These are phyloP conservation scores for Talaromyces adpressus DNA, from an alignment of 495 filamentous ascomycete genomes.

Conservation along the genomic window DNA sequence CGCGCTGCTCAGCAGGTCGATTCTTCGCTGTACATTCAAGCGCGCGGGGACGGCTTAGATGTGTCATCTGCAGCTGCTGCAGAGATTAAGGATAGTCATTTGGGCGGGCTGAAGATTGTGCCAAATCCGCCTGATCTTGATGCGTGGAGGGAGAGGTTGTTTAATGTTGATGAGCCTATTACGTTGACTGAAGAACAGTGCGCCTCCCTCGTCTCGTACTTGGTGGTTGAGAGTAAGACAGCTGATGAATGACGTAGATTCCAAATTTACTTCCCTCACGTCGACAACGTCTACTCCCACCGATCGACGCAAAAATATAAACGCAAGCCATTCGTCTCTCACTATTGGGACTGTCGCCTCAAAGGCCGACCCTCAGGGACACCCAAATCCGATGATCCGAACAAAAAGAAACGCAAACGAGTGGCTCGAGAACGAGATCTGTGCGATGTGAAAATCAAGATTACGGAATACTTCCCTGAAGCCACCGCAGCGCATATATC, in stretches of 20 bases:
- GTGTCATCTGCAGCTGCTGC: background rate
- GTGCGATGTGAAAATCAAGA: slow-evolving; percentile 90
- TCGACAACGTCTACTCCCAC: slow-evolving; percentile 91
- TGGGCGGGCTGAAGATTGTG: slow-evolving; percentile 52
- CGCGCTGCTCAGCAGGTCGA: background rate
- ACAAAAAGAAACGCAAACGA: slow-evolving; percentile 84
- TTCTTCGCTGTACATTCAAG: background rate
- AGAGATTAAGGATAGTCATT: slow-evolving; percentile 31
- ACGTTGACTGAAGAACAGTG: slow-evolving; percentile 76
- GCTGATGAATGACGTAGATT: slow-evolving; percentile 44
- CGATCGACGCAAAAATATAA: slow-evolving; percentile 84
- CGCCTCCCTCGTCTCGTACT: slow-evolving; percentile 15
- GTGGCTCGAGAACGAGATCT: slow-evolving; percentile 68
- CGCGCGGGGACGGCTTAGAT: background rate
- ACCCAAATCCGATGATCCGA: slow-evolving; percentile 76
- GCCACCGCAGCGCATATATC: slow-evolving; percentile 21
- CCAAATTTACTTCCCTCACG: slow-evolving; percentile 80
- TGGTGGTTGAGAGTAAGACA: slow-evolving; percentile 4
- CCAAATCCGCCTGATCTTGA: slow-evolving; percentile 62
- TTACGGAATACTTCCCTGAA: slow-evolving; percentile 71
- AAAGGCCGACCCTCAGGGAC: slow-evolving; percentile 81
- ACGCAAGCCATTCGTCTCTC: slow-evolving; percentile 72
- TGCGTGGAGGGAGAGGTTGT: slow-evolving; percentile 68
- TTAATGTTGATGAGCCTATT: slow-evolving; percentile 69
- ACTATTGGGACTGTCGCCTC: slow-evolving; percentile 88